Evolutionary conservation across 2,329 filamentous ascomycete species (phyloP).

Genomic region (Sclerotinia spermophila): DNA sequence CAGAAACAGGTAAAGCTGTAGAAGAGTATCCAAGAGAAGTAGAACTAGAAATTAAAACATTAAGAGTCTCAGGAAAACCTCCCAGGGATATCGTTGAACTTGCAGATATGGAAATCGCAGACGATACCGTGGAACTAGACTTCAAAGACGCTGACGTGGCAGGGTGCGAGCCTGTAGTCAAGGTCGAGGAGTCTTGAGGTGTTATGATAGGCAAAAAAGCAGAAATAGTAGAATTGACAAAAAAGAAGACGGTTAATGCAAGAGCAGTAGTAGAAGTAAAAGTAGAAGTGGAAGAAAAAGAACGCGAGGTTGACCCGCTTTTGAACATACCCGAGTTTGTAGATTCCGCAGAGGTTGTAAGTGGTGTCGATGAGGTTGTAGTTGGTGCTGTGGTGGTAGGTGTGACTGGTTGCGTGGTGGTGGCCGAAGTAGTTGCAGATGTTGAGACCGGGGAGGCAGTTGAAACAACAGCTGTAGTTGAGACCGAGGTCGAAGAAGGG

Average conservation of each 20-base stretch:
- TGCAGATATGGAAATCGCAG: constrained; percentile 10
- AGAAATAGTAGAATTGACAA: constrained; percentile 13
- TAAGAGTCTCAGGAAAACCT: neutral
- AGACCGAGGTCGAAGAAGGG: neutral
- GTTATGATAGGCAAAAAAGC: constrained; percentile 1
- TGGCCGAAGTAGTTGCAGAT: neutral
- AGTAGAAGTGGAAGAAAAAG: constrained; percentile 22
- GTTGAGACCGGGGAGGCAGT: constrained; percentile 7
- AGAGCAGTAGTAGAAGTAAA: neutral
- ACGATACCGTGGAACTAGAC: constrained; percentile 4
- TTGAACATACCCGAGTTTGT: constrained; percentile 25
- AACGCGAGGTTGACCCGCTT: constrained; percentile 22
- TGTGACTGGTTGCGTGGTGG: neutral
- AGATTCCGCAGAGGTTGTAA: constrained; percentile 17
- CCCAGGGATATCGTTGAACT: constrained; percentile 13
- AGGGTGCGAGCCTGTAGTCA: neutral
- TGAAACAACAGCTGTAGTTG: constrained; percentile 14
- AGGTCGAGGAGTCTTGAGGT: constrained; percentile 17
- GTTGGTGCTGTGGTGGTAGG: neutral
- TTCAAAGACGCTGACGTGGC: neutral
- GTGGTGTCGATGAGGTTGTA: neutral
- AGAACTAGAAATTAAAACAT: constrained; percentile 17
- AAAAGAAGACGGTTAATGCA: neutral
- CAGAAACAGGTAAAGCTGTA: neutral
- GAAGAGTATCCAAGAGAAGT: constrained; percentile 16